phyloP scores from a whole-genome alignment of 148 eudicot species.

The Arbutus unedo region DNA sequence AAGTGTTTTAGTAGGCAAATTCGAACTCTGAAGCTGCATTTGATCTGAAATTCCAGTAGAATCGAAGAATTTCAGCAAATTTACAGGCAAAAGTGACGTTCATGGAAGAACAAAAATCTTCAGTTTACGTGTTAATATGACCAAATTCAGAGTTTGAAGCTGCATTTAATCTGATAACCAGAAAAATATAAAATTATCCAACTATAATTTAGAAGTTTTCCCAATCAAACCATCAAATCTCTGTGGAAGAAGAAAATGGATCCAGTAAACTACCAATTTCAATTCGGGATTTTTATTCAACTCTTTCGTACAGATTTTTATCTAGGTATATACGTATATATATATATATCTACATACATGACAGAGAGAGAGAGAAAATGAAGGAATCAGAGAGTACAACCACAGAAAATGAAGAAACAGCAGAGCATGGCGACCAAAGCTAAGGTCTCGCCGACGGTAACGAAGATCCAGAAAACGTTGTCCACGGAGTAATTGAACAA shows the following conservation, averaged over 20 bases:
- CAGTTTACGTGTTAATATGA: background rate
- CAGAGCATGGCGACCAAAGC: slow-evolving; percentile 46
- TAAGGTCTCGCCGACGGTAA: slow-evolving; percentile 42
- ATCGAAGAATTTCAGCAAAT: background rate
- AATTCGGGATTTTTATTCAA: background rate
- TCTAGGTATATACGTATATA: background rate
- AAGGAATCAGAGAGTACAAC: slow-evolving; percentile 40
- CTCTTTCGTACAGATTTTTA: background rate
- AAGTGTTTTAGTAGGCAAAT: background rate
- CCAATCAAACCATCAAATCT: background rate
- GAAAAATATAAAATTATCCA: background rate
- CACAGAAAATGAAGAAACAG: slow-evolving; percentile 54
- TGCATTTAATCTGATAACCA: background rate
- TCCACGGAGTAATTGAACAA: slow-evolving; percentile 50
- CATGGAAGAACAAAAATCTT: background rate
- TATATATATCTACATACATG: background rate
- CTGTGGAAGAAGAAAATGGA: background rate
- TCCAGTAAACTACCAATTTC: background rate
- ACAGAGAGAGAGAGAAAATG: background rate
- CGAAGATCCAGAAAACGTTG: slow-evolving; percentile 44
- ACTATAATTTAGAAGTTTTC: background rate
- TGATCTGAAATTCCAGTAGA: background rate
- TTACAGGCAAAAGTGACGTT: background rate
- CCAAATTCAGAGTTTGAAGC: background rate
- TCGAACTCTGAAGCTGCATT: background rate